Evolutionary conservation across 495 filamentous ascomycete species (phyloP), one percentile per base, ranked within the genome.

Genomic region (Penicillium steckii): DNA sequence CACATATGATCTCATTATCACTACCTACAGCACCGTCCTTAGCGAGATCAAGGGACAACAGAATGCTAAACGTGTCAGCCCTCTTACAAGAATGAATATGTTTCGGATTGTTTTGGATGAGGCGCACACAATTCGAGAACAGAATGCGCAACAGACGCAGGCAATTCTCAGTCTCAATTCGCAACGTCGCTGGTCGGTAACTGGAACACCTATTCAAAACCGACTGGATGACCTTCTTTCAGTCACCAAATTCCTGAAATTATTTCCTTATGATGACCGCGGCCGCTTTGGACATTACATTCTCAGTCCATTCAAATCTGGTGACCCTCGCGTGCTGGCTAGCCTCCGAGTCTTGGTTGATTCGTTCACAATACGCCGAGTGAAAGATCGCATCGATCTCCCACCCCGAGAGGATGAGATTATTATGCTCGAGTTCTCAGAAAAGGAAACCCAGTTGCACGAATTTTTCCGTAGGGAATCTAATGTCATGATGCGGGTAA

Each of bases 41-140:
- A 89, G 85, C 43, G 94, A 97, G 59, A 80, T 87, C 19, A 77
- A 73, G 27, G 71, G 80, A 8, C 78, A 32, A 12, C 29, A 84
- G 17, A 76, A 77, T 30, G 82, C 83, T 45, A 86, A 81, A 57
- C 66, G 73, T 13, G 81, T 80, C 0, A 89, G 82, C 50, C 88
- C 91, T 0, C 69, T 97, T 30, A 81, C 83, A 27, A 73, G 68
- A 53, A 85, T 92, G 55, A 87, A 88, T 53, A 95, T 93, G 87
- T 97, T 97, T 64, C 87, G 94, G 7, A 91, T 98, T 48, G 93
- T 96, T 0, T 80, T 98, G 22, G 94, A 98, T 61, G 94, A 98
- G 69, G 94, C 92, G 12, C 94, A 98, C 71, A 87, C 85, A 61
- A 97, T 98, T 57, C 85, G 94, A 8, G 90, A 95, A 59, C 87